Percentiles rank a stretch among this genome's conserved stretches.
Evolutionary conservation across 1,284 basidiomycete genomes (phyloP).

Genomic region (Gastroboletus turbinatus): DNA sequence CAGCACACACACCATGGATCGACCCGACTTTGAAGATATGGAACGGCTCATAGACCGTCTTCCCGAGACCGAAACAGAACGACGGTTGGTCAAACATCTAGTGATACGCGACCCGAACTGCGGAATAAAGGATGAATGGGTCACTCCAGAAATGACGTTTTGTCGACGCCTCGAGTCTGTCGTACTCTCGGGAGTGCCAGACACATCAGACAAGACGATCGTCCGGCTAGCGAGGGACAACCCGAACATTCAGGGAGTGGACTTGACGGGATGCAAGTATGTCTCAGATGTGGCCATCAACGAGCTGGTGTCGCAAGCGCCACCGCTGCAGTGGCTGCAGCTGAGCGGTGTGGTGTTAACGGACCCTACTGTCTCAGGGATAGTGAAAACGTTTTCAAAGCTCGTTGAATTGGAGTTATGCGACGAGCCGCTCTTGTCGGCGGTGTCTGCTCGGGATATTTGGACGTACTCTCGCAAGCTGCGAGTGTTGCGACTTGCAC

Average conservation of each 20-base stretch:
- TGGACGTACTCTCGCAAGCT: slow-evolving; percentile 80
- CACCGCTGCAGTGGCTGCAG: slow-evolving; percentile 72
- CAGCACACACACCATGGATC: slow-evolving; percentile 16
- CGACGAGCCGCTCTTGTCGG: slow-evolving; percentile 70
- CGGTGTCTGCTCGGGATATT: slow-evolving; percentile 74
- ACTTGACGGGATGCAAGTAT: slow-evolving; percentile 73
- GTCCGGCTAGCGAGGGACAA: slow-evolving; percentile 63
- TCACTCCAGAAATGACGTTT: slow-evolving; percentile 58
- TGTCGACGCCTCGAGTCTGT: slow-evolving; percentile 76
- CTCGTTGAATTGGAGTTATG: slow-evolving; percentile 84
- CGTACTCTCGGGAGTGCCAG: slow-evolving; percentile 66
- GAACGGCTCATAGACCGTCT: slow-evolving; percentile 52
- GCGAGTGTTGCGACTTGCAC: slow-evolving; percentile 72
- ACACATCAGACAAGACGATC: slow-evolving; percentile 70
- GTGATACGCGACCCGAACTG: slow-evolving; percentile 42
- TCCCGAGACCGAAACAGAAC: slow-evolving; percentile 50
- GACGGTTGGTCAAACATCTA: slow-evolving; percentile 55
- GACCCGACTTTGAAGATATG: slow-evolving; percentile 43
- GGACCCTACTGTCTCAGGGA: slow-evolving; percentile 69
- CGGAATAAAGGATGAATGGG: slow-evolving; percentile 60
- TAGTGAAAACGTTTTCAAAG: slow-evolving; percentile 74
- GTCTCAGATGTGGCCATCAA: slow-evolving; percentile 77
- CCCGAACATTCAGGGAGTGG: slow-evolving; percentile 71
- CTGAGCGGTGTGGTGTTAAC: slow-evolving; percentile 71
- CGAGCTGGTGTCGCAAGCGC: slow-evolving; percentile 66